Evolutionary conservation across 2,329 filamentous ascomycete species (phyloP).

Genomic region (Colletotrichum sp.): DNA sequence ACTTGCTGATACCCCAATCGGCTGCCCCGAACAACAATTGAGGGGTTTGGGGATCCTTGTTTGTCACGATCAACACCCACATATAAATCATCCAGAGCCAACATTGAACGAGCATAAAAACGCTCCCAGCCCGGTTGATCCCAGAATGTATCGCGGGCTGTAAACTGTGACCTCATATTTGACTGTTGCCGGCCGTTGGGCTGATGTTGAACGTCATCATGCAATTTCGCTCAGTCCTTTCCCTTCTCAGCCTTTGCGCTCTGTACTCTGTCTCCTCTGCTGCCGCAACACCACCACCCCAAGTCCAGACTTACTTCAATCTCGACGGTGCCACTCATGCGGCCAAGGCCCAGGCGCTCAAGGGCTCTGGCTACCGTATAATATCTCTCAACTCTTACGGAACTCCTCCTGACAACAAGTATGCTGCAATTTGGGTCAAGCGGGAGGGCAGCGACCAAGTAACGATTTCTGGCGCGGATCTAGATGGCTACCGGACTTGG

Average conservation of each 20-base stretch:
- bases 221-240: background rate
- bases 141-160: rapidly evolving
- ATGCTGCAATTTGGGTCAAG: constrained; percentile 20
- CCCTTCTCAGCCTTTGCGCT: background rate
- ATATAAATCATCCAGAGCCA: background rate
- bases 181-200: background rate
- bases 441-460: background rate
- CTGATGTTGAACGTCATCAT: background rate
- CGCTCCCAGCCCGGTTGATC: background rate
- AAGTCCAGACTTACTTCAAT: background rate
- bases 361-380: constrained; percentile 10
- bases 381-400: constrained; percentile 23
- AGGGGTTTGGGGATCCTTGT: background rate
- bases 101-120: background rate
- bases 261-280: background rate
- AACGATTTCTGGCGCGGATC: constrained; percentile 5
- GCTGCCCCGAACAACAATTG: background rate
- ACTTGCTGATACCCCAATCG: background rate
- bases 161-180: background rate
- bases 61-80: background rate
- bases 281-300: background rate
- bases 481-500: constrained; percentile 14
- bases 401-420: background rate
- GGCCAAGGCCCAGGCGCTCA: background rate
- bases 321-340: background rate